Conservation (phyloP, 148 eudicot genomes). For the Rhododendron molle region DNA sequence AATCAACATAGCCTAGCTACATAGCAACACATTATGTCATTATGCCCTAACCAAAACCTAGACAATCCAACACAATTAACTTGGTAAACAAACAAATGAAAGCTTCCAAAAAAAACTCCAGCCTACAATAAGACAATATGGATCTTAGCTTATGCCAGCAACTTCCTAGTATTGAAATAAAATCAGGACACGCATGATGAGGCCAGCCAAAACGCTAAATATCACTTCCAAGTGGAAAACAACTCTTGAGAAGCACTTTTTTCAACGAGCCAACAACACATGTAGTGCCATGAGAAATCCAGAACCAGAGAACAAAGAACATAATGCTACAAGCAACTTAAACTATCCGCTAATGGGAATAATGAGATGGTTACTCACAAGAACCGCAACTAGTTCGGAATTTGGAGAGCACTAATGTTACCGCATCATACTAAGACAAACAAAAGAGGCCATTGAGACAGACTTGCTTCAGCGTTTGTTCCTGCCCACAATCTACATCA, state of each 20-base stretch:
- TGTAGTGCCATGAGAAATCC: not conserved
- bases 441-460: not conserved
- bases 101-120: not conserved
- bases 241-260: not conserved
- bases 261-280: not conserved
- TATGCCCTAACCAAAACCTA: not conserved
- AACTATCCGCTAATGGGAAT: not conserved
- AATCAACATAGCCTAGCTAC: not conserved
- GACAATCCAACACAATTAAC: not conserved
- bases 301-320: not conserved
- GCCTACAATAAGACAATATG: not conserved
- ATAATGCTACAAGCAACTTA: not conserved
- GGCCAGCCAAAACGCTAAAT: not conserved
- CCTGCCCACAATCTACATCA: constrained; percentile 69
- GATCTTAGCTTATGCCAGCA: not conserved
- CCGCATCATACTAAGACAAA: not conserved
- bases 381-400: not conserved
- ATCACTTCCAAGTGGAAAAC: not conserved
- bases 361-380: not conserved
- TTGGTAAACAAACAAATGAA: not conserved
- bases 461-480: constrained; percentile 65
- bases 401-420: not conserved
- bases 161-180: not conserved
- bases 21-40: not conserved
- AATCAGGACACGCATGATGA: not conserved